Evolutionary conservation across 345 rosid species (phyloP).

Genomic region (Euphorbia peplus): DNA sequence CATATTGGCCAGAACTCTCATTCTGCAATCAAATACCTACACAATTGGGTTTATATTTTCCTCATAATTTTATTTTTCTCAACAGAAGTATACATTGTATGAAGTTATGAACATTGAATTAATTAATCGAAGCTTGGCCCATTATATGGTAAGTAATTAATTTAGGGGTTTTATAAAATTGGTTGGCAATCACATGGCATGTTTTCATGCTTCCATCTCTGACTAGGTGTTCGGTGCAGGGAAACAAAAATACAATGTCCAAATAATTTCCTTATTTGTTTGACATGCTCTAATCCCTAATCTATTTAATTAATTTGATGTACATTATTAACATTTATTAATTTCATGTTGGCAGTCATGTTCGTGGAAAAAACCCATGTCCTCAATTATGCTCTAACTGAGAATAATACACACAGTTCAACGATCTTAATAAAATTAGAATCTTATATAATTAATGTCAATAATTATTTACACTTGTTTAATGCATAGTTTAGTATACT

Average conservation of each 20-base stretch:
- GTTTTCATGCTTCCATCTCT: slow-evolving; percentile 24
- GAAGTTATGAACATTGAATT: slow-evolving; percentile 12
- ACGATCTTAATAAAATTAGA: no score
- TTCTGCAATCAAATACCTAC: no score
- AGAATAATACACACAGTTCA: no score
- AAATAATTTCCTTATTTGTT: slow-evolving; percentile 9
- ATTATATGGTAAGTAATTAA: slow-evolving; percentile 12
- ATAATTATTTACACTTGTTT: not conserved
- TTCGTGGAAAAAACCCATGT: not conserved
- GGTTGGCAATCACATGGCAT: slow-evolving; percentile 71
- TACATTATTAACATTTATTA: not conserved
- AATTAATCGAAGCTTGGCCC: slow-evolving; percentile 21
- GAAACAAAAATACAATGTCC: slow-evolving; percentile 32
- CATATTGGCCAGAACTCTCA: no score
- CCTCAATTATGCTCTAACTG: no score
- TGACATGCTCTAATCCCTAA: not conserved
- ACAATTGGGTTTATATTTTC: no score
- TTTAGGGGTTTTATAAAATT: slow-evolving; percentile 8
- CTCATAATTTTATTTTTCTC: no score
- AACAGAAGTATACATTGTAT: not conserved
- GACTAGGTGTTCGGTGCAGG: slow-evolving; percentile 20
- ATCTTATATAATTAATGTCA: no score
- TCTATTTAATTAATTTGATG: not conserved
- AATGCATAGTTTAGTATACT: not conserved
- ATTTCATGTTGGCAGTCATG: not conserved